A percentile compares a stretch with the other conserved stretches of the same genome.
phyloP scores from a whole-genome alignment of 305 asterid genomes.

The Fraxinus latifolia region DNA sequence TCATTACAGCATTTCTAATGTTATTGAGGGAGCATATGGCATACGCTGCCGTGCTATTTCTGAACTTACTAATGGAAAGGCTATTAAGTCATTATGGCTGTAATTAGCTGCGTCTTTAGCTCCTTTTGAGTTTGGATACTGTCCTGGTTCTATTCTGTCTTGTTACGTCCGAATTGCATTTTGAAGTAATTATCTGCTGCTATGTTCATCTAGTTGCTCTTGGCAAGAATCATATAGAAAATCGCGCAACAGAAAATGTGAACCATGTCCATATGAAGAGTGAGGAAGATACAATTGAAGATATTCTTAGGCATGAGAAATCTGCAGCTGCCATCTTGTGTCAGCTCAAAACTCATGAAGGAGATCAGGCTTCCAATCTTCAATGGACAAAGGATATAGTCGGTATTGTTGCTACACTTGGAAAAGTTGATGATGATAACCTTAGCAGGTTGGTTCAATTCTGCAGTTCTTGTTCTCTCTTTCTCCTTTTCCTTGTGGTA shows the following conservation, averaged over 20 bases:
- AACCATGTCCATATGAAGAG: conserved; percentile 24
- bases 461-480: background rate
- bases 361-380: conserved; percentile 38
- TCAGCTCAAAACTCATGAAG: conserved; percentile 38
- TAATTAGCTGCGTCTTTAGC: background rate
- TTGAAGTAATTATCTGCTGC: background rate
- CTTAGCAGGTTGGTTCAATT: conserved; percentile 64
- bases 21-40: background rate
- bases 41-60: background rate
- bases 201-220: conserved; percentile 42
- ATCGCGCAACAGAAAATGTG: conserved; percentile 30
- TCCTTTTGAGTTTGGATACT: conserved; percentile 8
- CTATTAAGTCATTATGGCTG: background rate
- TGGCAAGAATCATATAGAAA: conserved; percentile 44
- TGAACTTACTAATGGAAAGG: conserved; percentile 5
- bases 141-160: background rate
- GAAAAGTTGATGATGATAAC: conserved; percentile 56
- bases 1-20: background rate
- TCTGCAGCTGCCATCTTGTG: conserved; percentile 63
- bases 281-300: conserved; percentile 44
- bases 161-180: background rate
- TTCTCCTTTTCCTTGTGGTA: conserved; percentile 4
- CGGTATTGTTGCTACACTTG: conserved; percentile 76
- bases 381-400: conserved; percentile 53
- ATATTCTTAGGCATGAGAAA: conserved; percentile 46